Evolutionary conservation across 108 stramenopile species (phyloP).

Genomic region (Nannochloropsis gaditana): DNA sequence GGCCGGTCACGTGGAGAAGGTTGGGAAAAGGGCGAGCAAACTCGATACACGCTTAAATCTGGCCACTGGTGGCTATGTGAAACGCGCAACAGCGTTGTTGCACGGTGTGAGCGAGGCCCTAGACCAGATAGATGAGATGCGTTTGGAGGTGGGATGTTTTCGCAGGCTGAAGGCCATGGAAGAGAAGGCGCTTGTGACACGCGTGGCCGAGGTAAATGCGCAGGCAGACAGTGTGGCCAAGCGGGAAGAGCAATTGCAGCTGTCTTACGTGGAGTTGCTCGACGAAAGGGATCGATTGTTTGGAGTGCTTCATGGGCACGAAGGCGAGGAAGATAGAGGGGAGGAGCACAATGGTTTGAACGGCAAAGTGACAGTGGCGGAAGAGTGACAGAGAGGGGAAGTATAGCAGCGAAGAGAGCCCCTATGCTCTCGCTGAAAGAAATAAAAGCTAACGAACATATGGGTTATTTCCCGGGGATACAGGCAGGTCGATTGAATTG

Average conservation of each 20-base stretch:
- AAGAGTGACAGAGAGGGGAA: background rate
- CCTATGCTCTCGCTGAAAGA: no score
- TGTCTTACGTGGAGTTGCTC: background rate
- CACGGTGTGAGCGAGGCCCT: background rate
- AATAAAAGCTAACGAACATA: no score
- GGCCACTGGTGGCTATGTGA: conserved; percentile 34
- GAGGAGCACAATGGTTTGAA: background rate
- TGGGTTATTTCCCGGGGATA: no score
- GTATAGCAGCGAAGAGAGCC: background rate
- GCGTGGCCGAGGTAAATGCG: background rate
- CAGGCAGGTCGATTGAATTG: no score
- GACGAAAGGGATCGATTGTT: background rate
- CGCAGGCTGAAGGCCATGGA: background rate
- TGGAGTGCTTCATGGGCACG: background rate
- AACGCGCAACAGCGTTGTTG: background rate
- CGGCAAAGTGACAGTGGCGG: background rate
- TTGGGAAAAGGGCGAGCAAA: conserved; percentile 31
- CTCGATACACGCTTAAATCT: conserved; percentile 35
- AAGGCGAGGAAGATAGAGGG: background rate
- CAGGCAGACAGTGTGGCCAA: background rate
- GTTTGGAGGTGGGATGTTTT: background rate
- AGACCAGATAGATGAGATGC: conserved; percentile 15
- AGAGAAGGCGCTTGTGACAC: background rate
- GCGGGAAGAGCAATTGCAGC: conserved; percentile 7
- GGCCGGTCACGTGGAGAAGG: conserved; percentile 9